phyloP scores from a whole-genome alignment of 2,329 filamentous ascomycete genomes.

The Microascus cirrosus region DNA sequence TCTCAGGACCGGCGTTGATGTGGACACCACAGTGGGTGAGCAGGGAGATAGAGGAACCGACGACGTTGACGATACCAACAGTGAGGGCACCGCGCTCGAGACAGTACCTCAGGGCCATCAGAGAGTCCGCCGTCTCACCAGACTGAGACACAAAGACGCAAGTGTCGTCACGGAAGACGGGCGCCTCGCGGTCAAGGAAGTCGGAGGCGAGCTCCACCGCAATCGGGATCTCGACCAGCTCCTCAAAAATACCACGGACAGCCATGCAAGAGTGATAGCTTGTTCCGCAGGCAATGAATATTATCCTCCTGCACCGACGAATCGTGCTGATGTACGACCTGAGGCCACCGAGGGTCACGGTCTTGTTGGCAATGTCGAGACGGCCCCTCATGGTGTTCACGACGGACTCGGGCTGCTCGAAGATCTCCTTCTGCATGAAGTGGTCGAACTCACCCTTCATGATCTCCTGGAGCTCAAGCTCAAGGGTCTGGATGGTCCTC shows the following conservation, averaged over 20 bases:
- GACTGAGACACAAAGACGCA: conserved; percentile 99
- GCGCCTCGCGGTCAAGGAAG: conserved; percentile 92
- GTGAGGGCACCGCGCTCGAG: conserved; percentile 94
- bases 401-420: conserved; percentile 98
- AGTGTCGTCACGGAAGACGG: conserved; percentile 98
- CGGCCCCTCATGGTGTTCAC: conserved; percentile 99
- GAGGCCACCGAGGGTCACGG: conserved; percentile 88
- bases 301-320: conserved; percentile 89
- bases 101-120: conserved; percentile 96
- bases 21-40: conserved; percentile 99
- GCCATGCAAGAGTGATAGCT: conserved; percentile 99
- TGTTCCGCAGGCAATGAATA: conserved; percentile 98
- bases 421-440: conserved; percentile 99
- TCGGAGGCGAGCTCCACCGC: conserved; percentile 94
- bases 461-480: conserved; percentile 98
- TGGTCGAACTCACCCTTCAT: conserved; percentile 99
- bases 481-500: conserved; percentile 94
- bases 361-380: conserved; percentile 86
- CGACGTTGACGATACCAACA: conserved; percentile 96
- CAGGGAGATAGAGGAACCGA: conserved; percentile 96
- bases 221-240: conserved; percentile 96
- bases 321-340: conserved; percentile 96
- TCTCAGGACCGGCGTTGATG: conserved; percentile 97
- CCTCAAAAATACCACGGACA: conserved; percentile 93
- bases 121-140: conserved; percentile 93